phyloP scores from a whole-genome alignment of 73 alveolate species.

The Tetrahymena malaccensis region DNA sequence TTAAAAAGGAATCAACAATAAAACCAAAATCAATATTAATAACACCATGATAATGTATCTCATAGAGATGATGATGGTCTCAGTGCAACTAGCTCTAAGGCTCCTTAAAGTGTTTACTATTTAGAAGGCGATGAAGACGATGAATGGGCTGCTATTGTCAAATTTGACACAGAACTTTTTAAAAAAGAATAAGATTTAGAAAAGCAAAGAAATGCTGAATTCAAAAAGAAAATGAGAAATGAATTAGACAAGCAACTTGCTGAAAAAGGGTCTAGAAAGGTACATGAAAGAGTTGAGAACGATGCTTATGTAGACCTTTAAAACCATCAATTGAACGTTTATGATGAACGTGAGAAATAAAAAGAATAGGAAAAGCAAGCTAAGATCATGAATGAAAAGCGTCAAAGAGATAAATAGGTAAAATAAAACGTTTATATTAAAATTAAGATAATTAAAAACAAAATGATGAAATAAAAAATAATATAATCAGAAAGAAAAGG shows the following conservation, averaged over 20 bases:
- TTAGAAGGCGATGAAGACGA: constrained; percentile 37
- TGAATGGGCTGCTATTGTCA: constrained; percentile 44
- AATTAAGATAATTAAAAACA: neutral
- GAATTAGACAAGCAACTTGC: constrained; percentile 38
- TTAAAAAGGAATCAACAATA: constrained; percentile 8
- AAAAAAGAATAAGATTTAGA: constrained; percentile 15
- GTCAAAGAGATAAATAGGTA: constrained; percentile 32
- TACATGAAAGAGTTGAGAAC: constrained; percentile 2
- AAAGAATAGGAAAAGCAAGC: constrained; percentile 16
- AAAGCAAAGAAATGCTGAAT: constrained; percentile 19
- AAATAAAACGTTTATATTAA: neutral
- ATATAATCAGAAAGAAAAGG: no score
- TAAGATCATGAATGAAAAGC: constrained; percentile 18
- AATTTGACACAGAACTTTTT: constrained; percentile 30
- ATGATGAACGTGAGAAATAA: constrained; percentile 34
- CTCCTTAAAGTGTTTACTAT: constrained; percentile 34
- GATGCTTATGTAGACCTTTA: constrained; percentile 24
- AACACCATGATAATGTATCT: neutral
- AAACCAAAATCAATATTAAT: neutral
- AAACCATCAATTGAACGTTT: constrained; percentile 10
- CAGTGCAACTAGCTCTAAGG: constrained; percentile 30
- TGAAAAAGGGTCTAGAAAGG: constrained; percentile 10
- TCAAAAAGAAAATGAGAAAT: constrained; percentile 35
- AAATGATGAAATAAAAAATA: neutral
- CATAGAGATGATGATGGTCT: constrained; percentile 8